Percentiles rank a stretch among this genome's conserved stretches.
Conservation (phyloP, 108 stramenopile species). For the Aurantiochytrium sp. region DNA sequence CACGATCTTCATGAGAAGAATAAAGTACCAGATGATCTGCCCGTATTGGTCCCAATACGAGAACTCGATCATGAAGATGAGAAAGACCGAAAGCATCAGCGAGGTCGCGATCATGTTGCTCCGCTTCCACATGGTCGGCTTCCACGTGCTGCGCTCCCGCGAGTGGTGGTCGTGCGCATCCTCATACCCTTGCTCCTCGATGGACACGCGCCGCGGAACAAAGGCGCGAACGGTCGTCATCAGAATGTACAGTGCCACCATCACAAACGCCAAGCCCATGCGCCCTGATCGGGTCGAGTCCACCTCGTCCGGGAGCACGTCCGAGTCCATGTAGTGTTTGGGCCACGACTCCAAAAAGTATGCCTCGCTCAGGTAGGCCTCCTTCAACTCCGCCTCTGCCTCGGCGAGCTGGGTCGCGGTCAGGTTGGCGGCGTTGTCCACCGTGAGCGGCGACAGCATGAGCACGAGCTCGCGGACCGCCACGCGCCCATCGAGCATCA, state of each 20-base stretch:
- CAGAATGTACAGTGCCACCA: constrained; percentile 53
- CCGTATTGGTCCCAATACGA: constrained; percentile 72
- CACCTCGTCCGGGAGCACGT: constrained; percentile 52
- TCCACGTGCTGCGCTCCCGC: constrained; percentile 32
- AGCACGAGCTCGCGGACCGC: neutral
- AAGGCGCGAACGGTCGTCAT: constrained; percentile 58
- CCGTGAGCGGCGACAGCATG: neutral
- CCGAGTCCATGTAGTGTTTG: constrained; percentile 60
- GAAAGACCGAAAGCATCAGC: constrained; percentile 62
- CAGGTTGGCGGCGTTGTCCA: neutral
- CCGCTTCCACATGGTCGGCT: constrained; percentile 58
- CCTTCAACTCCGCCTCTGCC: neutral
- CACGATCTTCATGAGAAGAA: constrained; percentile 65
- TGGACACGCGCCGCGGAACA: constrained; percentile 54
- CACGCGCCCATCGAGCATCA: constrained; percentile 26
- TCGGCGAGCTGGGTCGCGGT: neutral
- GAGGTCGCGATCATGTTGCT: constrained; percentile 64
- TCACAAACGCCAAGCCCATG: constrained; percentile 67
- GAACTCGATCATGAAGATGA: constrained; percentile 66
- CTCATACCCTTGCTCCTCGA: constrained; percentile 47
- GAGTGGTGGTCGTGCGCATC: constrained; percentile 50
- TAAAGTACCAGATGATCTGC: constrained; percentile 69
- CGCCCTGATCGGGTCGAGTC: constrained; percentile 58
- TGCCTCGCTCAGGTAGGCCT: neutral
- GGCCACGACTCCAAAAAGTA: constrained; percentile 33